phyloP scores from a whole-genome alignment of 805 yeast genomes.

The Wickerhamiella parazyma region DNA sequence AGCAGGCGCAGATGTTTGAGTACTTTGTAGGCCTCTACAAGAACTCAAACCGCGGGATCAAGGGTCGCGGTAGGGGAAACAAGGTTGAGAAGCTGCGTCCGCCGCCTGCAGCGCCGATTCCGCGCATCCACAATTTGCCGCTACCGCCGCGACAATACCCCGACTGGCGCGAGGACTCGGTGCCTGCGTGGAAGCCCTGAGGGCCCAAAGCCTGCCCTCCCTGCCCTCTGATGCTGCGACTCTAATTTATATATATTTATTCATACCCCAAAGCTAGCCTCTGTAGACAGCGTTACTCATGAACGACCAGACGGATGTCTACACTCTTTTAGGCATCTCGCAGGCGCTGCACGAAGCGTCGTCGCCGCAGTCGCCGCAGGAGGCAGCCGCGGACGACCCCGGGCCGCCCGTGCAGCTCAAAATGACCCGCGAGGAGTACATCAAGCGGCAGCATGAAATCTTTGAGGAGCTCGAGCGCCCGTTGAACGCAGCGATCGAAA shows the following conservation, averaged over 20 bases:
- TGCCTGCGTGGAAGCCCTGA: background rate
- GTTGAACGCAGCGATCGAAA: constrained; percentile 14
- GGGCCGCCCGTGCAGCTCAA: background rate
- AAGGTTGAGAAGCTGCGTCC: constrained; percentile 3
- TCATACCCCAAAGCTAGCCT: too few relatives aligned
- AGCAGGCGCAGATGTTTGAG: constrained; percentile 54
- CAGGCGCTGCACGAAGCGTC: constrained; percentile 4
- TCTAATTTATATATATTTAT: too few relatives aligned
- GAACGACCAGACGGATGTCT: constrained; percentile 3
- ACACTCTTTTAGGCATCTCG: constrained; percentile 8
- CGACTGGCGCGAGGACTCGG: background rate
- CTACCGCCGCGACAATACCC: background rate
- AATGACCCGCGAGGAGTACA: constrained; percentile 14
- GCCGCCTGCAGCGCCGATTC: background rate
- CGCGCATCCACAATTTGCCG: background rate
- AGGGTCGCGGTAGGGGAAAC: constrained; percentile 66
- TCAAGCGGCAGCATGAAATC: constrained; percentile 19
- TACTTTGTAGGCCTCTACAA: constrained; percentile 76
- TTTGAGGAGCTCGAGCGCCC: constrained; percentile 16
- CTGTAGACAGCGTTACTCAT: background rate
- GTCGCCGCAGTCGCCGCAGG: background rate
- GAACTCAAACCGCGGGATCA: constrained; percentile 80
- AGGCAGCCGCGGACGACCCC: background rate
- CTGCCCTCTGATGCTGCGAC: too few relatives aligned
- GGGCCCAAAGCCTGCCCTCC: too few relatives aligned